Evolutionary conservation across 2,329 filamentous ascomycete genomes (phyloP).

Genomic region (Phyllosticta citrichinensis): DNA sequence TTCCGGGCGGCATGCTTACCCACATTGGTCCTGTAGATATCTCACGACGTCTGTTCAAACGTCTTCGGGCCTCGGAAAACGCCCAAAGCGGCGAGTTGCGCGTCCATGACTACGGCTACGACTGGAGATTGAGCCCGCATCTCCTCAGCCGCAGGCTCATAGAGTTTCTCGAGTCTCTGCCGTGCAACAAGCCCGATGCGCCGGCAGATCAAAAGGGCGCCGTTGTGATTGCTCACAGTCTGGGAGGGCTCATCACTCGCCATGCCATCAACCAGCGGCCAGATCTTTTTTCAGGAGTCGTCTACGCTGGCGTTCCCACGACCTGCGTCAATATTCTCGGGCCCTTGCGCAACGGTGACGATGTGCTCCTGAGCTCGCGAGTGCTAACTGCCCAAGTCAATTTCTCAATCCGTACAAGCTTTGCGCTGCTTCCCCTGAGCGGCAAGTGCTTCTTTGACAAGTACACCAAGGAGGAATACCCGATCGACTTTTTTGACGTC

Average conservation of each 20-base stretch:
- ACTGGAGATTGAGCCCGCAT: conserved; percentile 82
- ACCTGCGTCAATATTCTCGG: conserved; percentile 87
- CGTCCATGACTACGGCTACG: conserved; percentile 86
- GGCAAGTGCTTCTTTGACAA: conserved; percentile 83
- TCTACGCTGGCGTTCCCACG: conserved; percentile 78
- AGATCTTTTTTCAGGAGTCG: conserved; percentile 73
- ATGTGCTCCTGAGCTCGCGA: conserved; percentile 78
- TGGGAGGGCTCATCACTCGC: conserved; percentile 64
- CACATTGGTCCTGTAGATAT: conserved; percentile 90
- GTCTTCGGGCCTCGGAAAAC: conserved; percentile 64
- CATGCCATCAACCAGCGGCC: conserved; percentile 70
- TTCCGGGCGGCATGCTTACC: conserved; percentile 78
- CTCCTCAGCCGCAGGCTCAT: conserved; percentile 63
- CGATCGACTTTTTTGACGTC: conserved; percentile 72
- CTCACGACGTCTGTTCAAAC: conserved; percentile 69
- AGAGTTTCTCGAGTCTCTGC: conserved; percentile 61
- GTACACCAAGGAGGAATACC: conserved; percentile 67
- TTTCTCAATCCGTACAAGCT: conserved; percentile 81
- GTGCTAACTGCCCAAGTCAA: conserved; percentile 88
- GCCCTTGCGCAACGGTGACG: conserved; percentile 82
- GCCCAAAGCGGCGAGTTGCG: conserved; percentile 59
- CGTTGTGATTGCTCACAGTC: conserved; percentile 72
- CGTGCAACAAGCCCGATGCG: conserved; percentile 56
- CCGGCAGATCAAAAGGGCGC: conserved; percentile 54
- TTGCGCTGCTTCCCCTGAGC: conserved; percentile 73